Evolutionary conservation across 2,329 filamentous ascomycete species (phyloP).

Genomic region (Scopulariopsis brevicaulis): DNA sequence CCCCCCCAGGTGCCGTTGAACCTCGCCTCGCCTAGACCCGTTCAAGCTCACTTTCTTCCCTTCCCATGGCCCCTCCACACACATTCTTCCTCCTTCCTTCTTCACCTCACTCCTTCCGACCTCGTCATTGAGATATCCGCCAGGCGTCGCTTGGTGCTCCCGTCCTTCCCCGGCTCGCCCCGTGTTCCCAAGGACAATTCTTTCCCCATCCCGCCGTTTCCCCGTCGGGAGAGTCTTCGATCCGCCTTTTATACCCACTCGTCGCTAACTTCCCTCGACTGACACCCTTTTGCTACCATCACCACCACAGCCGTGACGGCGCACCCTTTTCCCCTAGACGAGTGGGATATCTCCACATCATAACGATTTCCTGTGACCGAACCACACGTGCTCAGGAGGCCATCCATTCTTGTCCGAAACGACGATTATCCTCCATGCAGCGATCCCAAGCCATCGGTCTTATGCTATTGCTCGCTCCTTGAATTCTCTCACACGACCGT

Average conservation of each 20-base stretch:
- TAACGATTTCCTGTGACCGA: neutral
- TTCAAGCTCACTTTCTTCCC: constrained; percentile 9
- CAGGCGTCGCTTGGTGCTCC: neutral
- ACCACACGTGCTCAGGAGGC: neutral
- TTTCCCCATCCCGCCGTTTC: neutral
- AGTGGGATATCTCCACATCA: neutral
- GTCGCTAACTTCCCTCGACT: constrained; percentile 1
- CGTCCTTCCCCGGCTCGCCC: neutral
- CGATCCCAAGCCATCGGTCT: neutral
- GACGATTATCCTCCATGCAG: neutral
- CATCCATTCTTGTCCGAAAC: neutral
- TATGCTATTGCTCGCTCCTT: neutral
- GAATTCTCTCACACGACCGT: neutral
- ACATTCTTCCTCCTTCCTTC: constrained; percentile 6
- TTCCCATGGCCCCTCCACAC: constrained; percentile 7
- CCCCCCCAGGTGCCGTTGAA: constrained; percentile 3
- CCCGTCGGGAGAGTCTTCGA: neutral
- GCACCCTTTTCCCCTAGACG: neutral
- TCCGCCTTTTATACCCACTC: constrained; percentile 1
- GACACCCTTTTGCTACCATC: constrained; percentile 2
- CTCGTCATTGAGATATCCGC: neutral
- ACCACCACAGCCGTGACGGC: constrained; percentile 1
- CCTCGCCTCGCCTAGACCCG: constrained; percentile 9
- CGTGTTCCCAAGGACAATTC: neutral
- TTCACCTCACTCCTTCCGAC: constrained; percentile 7